A percentile compares a stretch with the other conserved stretches of the same genome.
phyloP scores from a whole-genome alignment of 176 grass and related monocot genomes.

The Carex scoparia region DNA sequence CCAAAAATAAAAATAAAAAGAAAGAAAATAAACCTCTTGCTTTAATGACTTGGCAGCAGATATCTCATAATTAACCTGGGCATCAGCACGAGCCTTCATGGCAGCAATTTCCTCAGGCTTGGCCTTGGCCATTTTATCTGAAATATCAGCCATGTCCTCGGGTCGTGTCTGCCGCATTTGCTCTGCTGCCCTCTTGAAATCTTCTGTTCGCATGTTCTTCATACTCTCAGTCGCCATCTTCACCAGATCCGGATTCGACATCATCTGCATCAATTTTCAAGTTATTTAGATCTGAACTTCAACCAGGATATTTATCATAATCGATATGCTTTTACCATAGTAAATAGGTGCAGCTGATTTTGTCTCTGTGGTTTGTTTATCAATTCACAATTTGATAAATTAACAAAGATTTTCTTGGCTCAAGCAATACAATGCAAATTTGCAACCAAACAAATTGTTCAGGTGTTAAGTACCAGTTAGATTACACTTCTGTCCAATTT shows the following conservation, averaged over 20 bases:
- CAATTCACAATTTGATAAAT: neutral
- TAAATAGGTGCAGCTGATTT: neutral
- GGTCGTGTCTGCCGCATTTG: slow-evolving; percentile 66
- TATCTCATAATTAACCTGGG: slow-evolving; percentile 62
- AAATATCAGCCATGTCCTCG: slow-evolving; percentile 86
- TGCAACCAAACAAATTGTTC: neutral
- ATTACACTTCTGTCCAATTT: neutral
- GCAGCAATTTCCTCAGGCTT: slow-evolving; percentile 80
- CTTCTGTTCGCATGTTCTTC: slow-evolving; percentile 82
- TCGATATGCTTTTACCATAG: neutral
- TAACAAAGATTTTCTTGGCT: neutral
- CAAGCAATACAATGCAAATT: neutral
- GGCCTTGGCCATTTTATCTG: slow-evolving; percentile 64
- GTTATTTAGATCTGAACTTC: neutral
- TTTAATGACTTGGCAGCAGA: slow-evolving; percentile 78
- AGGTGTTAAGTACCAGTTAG: neutral
- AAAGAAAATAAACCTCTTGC: slow-evolving; percentile 53
- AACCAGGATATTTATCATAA: neutral
- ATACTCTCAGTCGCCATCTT: slow-evolving; percentile 84
- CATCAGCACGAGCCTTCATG: slow-evolving; percentile 80
- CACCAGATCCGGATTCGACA: slow-evolving; percentile 82
- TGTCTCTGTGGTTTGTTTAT: neutral
- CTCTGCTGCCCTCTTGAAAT: slow-evolving; percentile 73
- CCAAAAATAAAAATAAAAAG: neutral
- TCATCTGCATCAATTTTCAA: slow-evolving; percentile 48